Evolutionary conservation across 1,284 basidiomycete genomes (phyloP), one percentile per base, ranked within the genome.

Genomic region (Tilletia indica): DNA sequence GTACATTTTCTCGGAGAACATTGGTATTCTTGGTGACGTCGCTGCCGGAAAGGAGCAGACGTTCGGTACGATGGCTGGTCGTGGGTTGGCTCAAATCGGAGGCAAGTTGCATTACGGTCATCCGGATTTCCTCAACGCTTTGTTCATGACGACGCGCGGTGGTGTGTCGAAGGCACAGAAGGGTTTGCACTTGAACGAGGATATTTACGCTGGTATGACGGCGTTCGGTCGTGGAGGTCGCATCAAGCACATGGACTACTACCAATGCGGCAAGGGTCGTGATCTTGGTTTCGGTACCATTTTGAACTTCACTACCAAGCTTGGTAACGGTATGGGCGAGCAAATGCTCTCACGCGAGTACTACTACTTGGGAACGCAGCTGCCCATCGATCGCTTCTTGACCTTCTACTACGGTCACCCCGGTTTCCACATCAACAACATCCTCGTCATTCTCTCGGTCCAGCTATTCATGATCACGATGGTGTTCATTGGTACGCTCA

Each of bases 1-100:
- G 88, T 99, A 99, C 86, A 98, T 99, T 85, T 99, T 99, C 88
- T 99, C 97, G 68, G 97, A 99, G 87, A 98, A 98, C 86, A 99
- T 99, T 78, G 96, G 96, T 89, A 96, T 99, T 80, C 89, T 99
- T 67, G 96, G 96, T 86, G 96, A 99, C 86, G 89, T 99, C 69
- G 96, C 96, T 67, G 96, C 96, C 76, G 96, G 97, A 42, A 99
- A 99, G 88, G 97, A 99, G 86, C 96, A 99, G 86, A 99, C 97
- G 56, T 99, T 99, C 86, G 96, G 96, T 87, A 99, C 97, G 0
- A 90, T 99, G 78, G 90, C 94, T 68, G 96, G 95, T 51, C 91
- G 97, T 75, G 92, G 93, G 11, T 90, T 97, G 85, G 94, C 96
- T 5, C 97, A 93, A 90, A 94, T 99, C 77, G 96, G 96, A 67